phyloP scores from a whole-genome alignment of 1,284 basidiomycete genomes.

The Naganishia albida region DNA sequence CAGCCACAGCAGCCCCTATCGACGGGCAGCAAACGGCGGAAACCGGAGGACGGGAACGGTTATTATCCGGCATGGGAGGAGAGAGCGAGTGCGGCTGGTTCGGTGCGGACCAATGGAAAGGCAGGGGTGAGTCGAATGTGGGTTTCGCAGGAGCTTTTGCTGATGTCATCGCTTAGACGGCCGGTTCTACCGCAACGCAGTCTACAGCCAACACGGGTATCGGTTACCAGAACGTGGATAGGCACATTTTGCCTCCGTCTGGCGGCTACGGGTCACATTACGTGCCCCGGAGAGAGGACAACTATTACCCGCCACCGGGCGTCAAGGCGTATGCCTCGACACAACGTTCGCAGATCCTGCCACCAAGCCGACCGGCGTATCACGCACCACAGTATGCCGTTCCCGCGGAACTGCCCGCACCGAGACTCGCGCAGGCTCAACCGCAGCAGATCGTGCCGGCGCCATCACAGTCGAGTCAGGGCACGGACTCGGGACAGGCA shows the following conservation, averaged over 20 bases:
- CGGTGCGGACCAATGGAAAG: constrained; percentile 27
- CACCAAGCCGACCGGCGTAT: constrained; percentile 14
- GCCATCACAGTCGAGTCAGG: constrained; percentile 27
- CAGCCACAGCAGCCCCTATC: constrained; percentile 7
- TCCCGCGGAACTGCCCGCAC: constrained; percentile 5
- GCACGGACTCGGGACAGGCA: constrained; percentile 45
- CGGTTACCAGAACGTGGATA: constrained; percentile 4
- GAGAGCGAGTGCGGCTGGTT: constrained; percentile 6
- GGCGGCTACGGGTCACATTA: constrained; percentile 19
- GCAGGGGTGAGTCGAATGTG: constrained; percentile 26
- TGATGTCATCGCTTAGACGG: constrained; percentile 18
- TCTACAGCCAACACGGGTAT: constrained; percentile 25
- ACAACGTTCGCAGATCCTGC: constrained; percentile 6
- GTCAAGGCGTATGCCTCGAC: constrained; percentile 9
- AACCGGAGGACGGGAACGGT: constrained; percentile 19
- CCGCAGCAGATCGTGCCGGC: constrained; percentile 17
- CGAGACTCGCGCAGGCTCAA: constrained; percentile 21
- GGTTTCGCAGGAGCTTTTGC: neutral
- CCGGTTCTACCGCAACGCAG: constrained; percentile 31
- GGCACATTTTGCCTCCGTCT: neutral
- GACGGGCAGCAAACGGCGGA: constrained; percentile 16
- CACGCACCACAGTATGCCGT: constrained; percentile 12
- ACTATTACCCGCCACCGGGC: constrained; percentile 10
- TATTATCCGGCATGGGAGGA: constrained; percentile 20
- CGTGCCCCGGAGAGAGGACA: constrained; percentile 2